Evolutionary conservation across 23 red algal species (phyloP), one percentile per base, ranked within the genome.

Genomic region (Gracilariopsis chorda): DNA sequence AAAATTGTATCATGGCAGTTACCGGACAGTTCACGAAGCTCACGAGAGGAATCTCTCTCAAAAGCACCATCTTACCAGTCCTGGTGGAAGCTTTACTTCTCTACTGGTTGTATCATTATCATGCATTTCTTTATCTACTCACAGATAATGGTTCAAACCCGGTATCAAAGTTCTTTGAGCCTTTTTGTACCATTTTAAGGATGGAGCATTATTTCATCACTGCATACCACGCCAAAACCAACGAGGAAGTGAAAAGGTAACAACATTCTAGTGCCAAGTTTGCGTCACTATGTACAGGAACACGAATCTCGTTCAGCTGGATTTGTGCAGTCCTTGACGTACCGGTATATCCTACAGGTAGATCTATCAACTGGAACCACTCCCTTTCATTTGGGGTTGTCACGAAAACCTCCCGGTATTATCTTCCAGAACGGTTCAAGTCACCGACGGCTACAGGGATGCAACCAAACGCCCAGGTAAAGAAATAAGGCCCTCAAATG

Each of bases 211-310:
- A 40, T 28, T 74, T 58, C 63, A 74, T 43, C 4, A 72, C 67
- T 17, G 62, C 63, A 6, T 87, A 87, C 63, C 37, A 75, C 37
- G 61, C 63, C 17, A 60, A 87, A 33, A 74, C 82, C 21, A 87
- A 87, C 40, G 82, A 63, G 4, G 36, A 87, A 47, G 37, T n/a
- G 61, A 72, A 28, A 7, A 63, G 16, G 49, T 51, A 67, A 34
- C 3, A n/a, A 3, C 3, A n/a, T 2, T 7, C n/a, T n/a, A n/a
- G n/a, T n/a, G n/a, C n/a, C n/a, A n/a, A n/a, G n/a, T n/a, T n/a
- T n/a, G n/a, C n/a, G 23, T 44, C 70, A 77, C 41, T 77, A 77
- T 23, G 24, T 48, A 2, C 34, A 51, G 20, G 37, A 77, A 51
- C 70, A 77, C 70, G 34, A 77, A 77, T 44, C 4, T 47, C 8